Evolutionary conservation across 257 asterid species (phyloP).

Genomic region (Hygrophila difformis): DNA sequence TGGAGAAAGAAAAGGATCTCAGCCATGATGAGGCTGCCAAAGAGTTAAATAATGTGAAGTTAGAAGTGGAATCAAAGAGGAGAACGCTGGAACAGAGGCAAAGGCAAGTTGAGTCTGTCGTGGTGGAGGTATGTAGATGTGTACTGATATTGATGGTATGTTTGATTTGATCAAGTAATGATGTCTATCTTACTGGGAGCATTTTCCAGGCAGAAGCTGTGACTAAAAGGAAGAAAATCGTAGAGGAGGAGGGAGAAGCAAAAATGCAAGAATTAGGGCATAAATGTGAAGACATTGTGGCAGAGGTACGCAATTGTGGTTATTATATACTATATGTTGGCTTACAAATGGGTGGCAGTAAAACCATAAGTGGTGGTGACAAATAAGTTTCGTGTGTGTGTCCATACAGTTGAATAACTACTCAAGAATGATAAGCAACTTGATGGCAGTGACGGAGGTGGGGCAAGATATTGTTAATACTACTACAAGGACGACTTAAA

Average conservation of each 20-base stretch:
- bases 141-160: background rate
- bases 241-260: slow-evolving; percentile 52
- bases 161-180: slow-evolving; percentile 9
- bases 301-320: slow-evolving; percentile 34
- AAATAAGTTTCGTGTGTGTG: slow-evolving; percentile 10
- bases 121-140: slow-evolving; percentile 47
- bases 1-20: slow-evolving; percentile 49
- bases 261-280: slow-evolving; percentile 35
- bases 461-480: slow-evolving; percentile 7
- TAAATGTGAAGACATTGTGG: slow-evolving; percentile 53
- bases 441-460: slow-evolving; percentile 27
- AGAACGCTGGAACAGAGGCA: slow-evolving; percentile 41
- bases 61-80: slow-evolving; percentile 55
- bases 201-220: slow-evolving; percentile 44
- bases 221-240: slow-evolving; percentile 28
- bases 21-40: slow-evolving; percentile 34
- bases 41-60: slow-evolving; percentile 53
- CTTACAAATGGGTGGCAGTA: too few species aligned
- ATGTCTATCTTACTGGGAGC: slow-evolving; percentile 6
- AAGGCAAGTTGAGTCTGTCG: slow-evolving; percentile 49
- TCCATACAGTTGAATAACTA: slow-evolving; percentile 50
- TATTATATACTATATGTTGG: background rate
- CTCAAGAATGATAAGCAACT: slow-evolving; percentile 33
- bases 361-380: background rate
- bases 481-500: too few species aligned